phyloP scores from a whole-genome alignment of 257 asterid genomes.

The Salvia rosmarinus region DNA sequence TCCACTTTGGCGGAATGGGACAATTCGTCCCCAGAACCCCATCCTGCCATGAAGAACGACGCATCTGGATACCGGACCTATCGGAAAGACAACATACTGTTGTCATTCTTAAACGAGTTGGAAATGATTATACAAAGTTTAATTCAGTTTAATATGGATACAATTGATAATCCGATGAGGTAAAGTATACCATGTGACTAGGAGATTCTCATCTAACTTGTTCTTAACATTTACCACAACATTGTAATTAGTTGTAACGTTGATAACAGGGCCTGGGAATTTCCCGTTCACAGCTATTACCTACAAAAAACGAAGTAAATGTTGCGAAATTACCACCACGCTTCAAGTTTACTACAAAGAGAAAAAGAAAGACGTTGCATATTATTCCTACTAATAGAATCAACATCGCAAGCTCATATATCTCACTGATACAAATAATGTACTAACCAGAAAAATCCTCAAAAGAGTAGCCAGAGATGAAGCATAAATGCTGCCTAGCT shows the following conservation, averaged over 20 bases:
- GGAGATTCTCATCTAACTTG: constrained; percentile 76
- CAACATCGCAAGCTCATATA: neutral
- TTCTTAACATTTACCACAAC: constrained; percentile 85
- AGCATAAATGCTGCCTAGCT: neutral
- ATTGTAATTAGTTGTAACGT: constrained; percentile 86
- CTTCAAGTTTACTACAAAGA: neutral
- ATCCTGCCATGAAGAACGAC: constrained; percentile 91
- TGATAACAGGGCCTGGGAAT: constrained; percentile 84
- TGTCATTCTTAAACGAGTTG: neutral
- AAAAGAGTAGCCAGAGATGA: constrained; percentile 6
- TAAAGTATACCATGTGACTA: constrained; percentile 72
- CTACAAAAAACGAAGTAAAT: constrained; percentile 51
- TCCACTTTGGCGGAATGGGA: constrained; percentile 78
- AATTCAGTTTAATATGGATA: neutral
- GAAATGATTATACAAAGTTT: neutral
- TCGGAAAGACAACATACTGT: constrained; percentile 2
- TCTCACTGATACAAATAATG: neutral
- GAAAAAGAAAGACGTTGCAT: too few relatives aligned
- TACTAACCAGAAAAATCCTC: neutral
- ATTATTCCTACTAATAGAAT: neutral
- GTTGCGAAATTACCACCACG: neutral
- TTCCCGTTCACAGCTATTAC: constrained; percentile 87
- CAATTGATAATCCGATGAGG: neutral
- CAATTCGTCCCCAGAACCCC: constrained; percentile 97
- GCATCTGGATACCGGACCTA: constrained; percentile 97